Conservation (phyloP, 2,329 filamentous ascomycete genomes). For the Simplicillium sp. region DNA sequence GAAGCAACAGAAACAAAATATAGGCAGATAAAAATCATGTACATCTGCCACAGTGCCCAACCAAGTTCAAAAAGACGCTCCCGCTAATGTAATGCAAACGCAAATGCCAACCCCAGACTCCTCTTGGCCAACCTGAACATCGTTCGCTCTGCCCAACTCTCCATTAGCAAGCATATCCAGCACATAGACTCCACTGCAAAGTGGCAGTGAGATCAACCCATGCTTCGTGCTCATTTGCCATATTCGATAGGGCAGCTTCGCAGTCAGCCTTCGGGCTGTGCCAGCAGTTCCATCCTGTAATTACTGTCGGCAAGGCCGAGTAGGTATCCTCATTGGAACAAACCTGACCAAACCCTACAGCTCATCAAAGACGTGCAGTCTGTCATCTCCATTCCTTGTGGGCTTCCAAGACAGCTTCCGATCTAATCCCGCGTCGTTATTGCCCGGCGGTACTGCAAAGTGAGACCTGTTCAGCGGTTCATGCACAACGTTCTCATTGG, state of each 20-base stretch:
- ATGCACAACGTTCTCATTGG: background rate
- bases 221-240: background rate
- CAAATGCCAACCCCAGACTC: too few species aligned
- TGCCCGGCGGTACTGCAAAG: slow-evolving; percentile 9
- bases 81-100: too few species aligned
- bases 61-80: too few species aligned
- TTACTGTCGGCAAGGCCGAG: background rate
- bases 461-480: slow-evolving; percentile 7
- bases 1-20: too few species aligned
- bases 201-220: too few species aligned
- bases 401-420: slow-evolving; percentile 16
- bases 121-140: too few species aligned
- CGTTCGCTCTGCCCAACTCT: too few species aligned
- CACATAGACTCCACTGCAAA: too few species aligned
- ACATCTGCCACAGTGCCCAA: too few species aligned
- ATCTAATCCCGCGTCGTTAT: slow-evolving; percentile 12
- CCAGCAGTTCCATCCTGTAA: background rate
- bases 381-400: slow-evolving; percentile 20
- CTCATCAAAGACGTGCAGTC: slow-evolving; percentile 36
- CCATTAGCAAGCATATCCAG: too few species aligned
- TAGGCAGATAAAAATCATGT: too few species aligned
- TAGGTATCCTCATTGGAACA: too few species aligned
- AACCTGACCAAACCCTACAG: slow-evolving; percentile 16
- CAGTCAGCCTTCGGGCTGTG: background rate
- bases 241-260: background rate